phyloP scores from a whole-genome alignment of 2,329 filamentous ascomycete genomes.

The Hortaea werneckii region DNA sequence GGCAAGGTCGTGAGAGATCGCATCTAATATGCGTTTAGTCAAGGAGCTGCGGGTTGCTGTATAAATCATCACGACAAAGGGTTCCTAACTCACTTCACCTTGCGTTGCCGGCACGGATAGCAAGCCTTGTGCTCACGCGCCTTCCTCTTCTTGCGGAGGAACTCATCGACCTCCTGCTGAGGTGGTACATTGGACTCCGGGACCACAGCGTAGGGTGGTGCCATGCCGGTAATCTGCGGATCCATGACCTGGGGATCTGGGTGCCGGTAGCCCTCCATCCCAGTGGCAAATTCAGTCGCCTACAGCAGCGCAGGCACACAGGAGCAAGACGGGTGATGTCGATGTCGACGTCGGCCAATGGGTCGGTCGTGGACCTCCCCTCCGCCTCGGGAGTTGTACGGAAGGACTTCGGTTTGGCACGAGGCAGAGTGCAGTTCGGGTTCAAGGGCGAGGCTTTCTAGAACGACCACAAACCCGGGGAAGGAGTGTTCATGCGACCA shows the following conservation, averaged over 20 bases:
- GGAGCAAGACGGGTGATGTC: too few species aligned
- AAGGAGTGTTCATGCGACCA: too few species aligned
- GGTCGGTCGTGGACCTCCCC: too few species aligned
- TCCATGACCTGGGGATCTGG: slow-evolving; percentile 9
- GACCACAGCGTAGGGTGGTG: slow-evolving; percentile 4
- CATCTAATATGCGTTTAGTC: slow-evolving; percentile 25
- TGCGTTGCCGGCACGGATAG: slow-evolving; percentile 39
- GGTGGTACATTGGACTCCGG: slow-evolving; percentile 17
- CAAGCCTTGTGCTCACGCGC: slow-evolving; percentile 44
- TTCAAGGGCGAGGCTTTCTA: too few species aligned
- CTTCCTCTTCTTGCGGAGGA: slow-evolving; percentile 40
- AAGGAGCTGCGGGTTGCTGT: too few species aligned
- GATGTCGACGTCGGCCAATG: too few species aligned
- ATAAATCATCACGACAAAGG: too few species aligned
- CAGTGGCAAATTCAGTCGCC: background rate
- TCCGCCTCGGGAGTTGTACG: too few species aligned
- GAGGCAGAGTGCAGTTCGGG: too few species aligned
- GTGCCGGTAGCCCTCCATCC: slow-evolving; percentile 1
- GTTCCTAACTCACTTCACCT: slow-evolving; percentile 23
- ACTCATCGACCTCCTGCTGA: slow-evolving; percentile 39
- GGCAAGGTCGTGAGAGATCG: slow-evolving; percentile 38
- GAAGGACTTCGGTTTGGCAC: too few species aligned
- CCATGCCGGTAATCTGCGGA: slow-evolving; percentile 6
- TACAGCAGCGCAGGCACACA: too few species aligned
- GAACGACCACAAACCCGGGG: too few species aligned